Conservation (phyloP, 306 rosid species). For the Spatholobus suberectus region DNA sequence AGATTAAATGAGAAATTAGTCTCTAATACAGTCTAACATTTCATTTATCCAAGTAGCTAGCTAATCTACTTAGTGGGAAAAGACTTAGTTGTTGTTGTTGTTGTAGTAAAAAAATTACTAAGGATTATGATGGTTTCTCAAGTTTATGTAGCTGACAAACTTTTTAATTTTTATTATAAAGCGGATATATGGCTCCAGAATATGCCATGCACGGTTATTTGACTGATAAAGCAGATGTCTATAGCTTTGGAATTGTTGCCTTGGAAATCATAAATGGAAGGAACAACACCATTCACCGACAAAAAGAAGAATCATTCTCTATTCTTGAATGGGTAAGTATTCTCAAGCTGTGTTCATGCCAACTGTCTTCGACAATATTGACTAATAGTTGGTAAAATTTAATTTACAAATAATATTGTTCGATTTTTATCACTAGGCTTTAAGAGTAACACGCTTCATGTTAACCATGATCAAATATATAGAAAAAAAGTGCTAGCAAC, state of each 20-base stretch:
- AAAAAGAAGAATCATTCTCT: conserved; percentile 47
- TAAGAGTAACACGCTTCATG: neutral
- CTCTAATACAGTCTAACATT: neutral
- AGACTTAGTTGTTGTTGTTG: neutral
- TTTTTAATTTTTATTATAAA: conserved; percentile 1
- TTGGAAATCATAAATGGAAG: conserved; percentile 71
- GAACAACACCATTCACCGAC: conserved; percentile 48
- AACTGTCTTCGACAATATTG: neutral
- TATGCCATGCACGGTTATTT: conserved; percentile 72
- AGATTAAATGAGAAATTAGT: neutral
- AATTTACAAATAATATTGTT: neutral
- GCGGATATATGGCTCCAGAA: conserved; percentile 68
- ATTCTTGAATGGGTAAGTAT: conserved; percentile 61
- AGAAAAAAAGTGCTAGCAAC: neutral
- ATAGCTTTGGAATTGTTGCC: conserved; percentile 72
- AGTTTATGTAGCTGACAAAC: neutral
- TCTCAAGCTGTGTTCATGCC: neutral
- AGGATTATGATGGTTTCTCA: neutral
- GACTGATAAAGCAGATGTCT: conserved; percentile 79
- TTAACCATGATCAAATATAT: too few relatives aligned
- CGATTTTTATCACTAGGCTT: neutral
- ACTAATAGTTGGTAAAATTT: neutral
- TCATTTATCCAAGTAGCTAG: neutral
- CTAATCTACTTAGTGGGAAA: neutral
- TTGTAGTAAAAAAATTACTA: neutral